phyloP scores from a whole-genome alignment of 1,284 basidiomycete species.

The Calocybe gambosa region DNA sequence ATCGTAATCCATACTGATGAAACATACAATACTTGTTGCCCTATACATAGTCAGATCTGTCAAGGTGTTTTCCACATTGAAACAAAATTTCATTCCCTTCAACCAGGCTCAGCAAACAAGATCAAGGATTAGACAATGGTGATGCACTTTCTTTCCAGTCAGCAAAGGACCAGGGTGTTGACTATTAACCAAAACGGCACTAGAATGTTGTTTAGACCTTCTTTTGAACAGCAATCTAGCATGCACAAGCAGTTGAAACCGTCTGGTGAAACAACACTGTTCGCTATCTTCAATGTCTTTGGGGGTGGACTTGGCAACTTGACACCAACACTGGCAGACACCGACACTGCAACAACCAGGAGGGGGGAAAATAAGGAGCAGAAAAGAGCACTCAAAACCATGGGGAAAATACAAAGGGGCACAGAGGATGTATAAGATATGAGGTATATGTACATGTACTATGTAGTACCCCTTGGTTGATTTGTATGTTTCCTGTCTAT shows the following conservation, averaged over 20 bases:
- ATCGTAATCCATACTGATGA: not conserved
- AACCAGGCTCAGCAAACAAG: not conserved
- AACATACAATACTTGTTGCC: conserved; percentile 22
- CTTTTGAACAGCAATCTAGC: not conserved
- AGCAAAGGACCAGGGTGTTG: conserved; percentile 18
- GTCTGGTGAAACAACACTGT: conserved; percentile 10
- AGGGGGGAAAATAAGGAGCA: conserved; percentile 6
- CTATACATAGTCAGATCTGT: conserved; percentile 22
- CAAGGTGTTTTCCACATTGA: conserved; percentile 21
- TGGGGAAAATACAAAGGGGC: not conserved
- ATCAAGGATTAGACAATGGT: not conserved
- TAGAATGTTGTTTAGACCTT: not conserved
- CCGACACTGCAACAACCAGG: conserved; percentile 6
- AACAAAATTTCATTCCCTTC: conserved; percentile 19
- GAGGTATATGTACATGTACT: too few species aligned
- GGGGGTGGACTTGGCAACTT: not conserved
- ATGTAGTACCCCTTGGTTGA: too few species aligned
- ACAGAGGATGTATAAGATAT: too few species aligned
- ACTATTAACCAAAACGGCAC: conserved; percentile 18
- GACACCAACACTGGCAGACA: not conserved
- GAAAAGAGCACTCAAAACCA: conserved; percentile 4
- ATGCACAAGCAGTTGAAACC: conserved; percentile 11
- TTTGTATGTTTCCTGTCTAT: too few species aligned
- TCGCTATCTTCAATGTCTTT: conserved; percentile 3
- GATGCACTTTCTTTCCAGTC: conserved; percentile 12